Conservation (phyloP, 129 eudicot genomes). For the Tanacetum coccineum region DNA sequence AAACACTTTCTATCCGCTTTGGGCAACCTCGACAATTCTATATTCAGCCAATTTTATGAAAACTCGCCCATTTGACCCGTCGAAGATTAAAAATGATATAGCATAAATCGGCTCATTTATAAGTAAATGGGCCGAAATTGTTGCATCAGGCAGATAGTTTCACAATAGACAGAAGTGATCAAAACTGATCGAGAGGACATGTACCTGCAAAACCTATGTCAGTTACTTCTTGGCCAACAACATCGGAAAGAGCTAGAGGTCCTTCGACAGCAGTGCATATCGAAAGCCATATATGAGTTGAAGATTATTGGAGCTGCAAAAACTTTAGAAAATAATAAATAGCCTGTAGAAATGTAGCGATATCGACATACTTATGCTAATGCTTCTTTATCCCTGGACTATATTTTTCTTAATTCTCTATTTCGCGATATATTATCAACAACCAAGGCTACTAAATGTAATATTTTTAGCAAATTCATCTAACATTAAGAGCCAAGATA, state of each 20-base stretch:
- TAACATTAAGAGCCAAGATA: neutral
- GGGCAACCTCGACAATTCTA: neutral
- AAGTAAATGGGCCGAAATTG: neutral
- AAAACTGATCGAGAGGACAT: conserved; percentile 81
- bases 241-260: conserved; percentile 64
- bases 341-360: conserved; percentile 3
- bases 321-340: conserved; percentile 4
- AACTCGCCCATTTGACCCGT: neutral
- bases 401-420: conserved; percentile 3
- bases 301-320: conserved; percentile 74
- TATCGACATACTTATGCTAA: neutral
- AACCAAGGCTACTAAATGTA: neutral
- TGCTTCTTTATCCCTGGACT: neutral
- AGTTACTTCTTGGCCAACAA: conserved; percentile 70
- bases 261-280: conserved; percentile 89
- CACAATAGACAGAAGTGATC: conserved; percentile 8
- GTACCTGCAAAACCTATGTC: conserved; percentile 97
- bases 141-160: conserved; percentile 19
- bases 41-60: neutral
- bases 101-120: neutral
- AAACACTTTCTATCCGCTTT: too few species aligned
- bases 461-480: neutral
- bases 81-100: conserved; percentile 5
- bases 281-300: conserved; percentile 98
- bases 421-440: conserved; percentile 11